Percentiles rank a stretch among this genome's conserved stretches.
phyloP scores from a whole-genome alignment of 495 filamentous ascomycete genomes.

The Aspergillus haitiensis region DNA sequence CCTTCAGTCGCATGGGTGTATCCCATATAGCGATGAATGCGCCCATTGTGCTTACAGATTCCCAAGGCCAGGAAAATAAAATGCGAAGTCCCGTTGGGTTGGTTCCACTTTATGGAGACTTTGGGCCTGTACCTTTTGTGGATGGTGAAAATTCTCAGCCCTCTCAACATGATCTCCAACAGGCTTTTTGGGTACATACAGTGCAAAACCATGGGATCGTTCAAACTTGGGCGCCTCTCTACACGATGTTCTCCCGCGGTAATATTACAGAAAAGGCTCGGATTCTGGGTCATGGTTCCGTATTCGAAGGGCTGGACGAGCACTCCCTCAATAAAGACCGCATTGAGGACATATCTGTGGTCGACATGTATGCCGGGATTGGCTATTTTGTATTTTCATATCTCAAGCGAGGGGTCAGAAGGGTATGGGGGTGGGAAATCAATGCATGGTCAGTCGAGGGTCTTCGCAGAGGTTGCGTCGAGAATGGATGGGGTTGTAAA shows the following conservation, averaged over 20 bases:
- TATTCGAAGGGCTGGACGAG: slow-evolving; percentile 35
- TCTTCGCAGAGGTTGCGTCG: slow-evolving; percentile 63
- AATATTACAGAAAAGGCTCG: slow-evolving; percentile 88
- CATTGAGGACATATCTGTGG: slow-evolving; percentile 50
- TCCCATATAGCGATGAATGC: slow-evolving; percentile 75
- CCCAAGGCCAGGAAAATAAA: slow-evolving; percentile 53
- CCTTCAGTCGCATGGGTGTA: slow-evolving; percentile 43
- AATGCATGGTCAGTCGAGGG: slow-evolving; percentile 89
- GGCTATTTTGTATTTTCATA: slow-evolving; percentile 91
- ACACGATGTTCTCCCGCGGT: slow-evolving; percentile 90
- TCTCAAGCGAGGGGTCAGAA: slow-evolving; percentile 62
- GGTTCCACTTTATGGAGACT: slow-evolving; percentile 63
- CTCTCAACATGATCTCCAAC: slow-evolving; percentile 49
- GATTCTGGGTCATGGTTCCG: slow-evolving; percentile 48
- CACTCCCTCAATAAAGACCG: slow-evolving; percentile 26
- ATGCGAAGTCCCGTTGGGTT: slow-evolving; percentile 66
- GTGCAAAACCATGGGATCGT: slow-evolving; percentile 73
- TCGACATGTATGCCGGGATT: slow-evolving; percentile 89
- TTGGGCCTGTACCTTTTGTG: slow-evolving; percentile 43
- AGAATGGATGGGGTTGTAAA: slow-evolving; percentile 63
- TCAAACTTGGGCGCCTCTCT: slow-evolving; percentile 84
- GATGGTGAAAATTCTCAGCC: slow-evolving; percentile 29
- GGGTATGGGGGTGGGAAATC: slow-evolving; percentile 83
- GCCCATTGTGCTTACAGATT: slow-evolving; percentile 52
- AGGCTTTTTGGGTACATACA: slow-evolving; percentile 71